These are phyloP conservation scores for Sparassis latifolia DNA, from an alignment of 1,284 basidiomycete species.

Conservation along the genomic window DNA sequence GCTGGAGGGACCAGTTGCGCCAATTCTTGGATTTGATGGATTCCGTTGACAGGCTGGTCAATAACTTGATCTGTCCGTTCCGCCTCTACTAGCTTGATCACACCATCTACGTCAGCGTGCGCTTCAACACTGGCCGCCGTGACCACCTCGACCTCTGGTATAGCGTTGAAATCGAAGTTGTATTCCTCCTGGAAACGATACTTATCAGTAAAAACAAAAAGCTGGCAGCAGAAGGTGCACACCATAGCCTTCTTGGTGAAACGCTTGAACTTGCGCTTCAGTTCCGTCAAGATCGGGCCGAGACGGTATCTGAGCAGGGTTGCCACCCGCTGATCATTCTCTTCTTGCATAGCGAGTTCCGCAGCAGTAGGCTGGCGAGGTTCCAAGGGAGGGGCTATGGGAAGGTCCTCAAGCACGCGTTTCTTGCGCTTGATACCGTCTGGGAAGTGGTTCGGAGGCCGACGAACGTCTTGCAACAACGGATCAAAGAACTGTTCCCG, in stretches of 20 bases:
- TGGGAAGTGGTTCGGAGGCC: constrained; percentile 85
- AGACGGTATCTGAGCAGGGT: constrained; percentile 86
- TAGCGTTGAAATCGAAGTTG: constrained; percentile 32
- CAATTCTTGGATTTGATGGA: constrained; percentile 12
- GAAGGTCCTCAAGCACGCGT: constrained; percentile 81
- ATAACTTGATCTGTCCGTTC: constrained; percentile 18
- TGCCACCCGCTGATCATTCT: constrained; percentile 74
- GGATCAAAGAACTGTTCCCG: constrained; percentile 77
- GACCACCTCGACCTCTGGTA: constrained; percentile 22
- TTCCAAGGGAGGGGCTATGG: constrained; percentile 85
- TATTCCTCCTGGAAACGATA: constrained; percentile 60
- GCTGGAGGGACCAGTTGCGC: constrained; percentile 11
- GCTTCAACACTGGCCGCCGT: constrained; percentile 33
- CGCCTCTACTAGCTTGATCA: constrained; percentile 39
- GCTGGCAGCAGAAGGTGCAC: constrained; percentile 22
- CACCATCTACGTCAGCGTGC: constrained; percentile 34
- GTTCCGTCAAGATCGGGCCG: constrained; percentile 80
- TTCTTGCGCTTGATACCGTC: constrained; percentile 85
- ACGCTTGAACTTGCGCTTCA: constrained; percentile 91
- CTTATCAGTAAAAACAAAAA: not conserved
- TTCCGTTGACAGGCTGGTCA: constrained; percentile 9
- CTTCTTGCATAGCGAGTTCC: constrained; percentile 80
- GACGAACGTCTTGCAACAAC: constrained; percentile 59
- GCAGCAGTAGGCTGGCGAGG: constrained; percentile 79
- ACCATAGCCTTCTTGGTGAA: constrained; percentile 83